Evolutionary conservation across 306 rosid species (phyloP), one percentile per base, ranked within the genome.

Genomic region (Ormosia emarginata): DNA sequence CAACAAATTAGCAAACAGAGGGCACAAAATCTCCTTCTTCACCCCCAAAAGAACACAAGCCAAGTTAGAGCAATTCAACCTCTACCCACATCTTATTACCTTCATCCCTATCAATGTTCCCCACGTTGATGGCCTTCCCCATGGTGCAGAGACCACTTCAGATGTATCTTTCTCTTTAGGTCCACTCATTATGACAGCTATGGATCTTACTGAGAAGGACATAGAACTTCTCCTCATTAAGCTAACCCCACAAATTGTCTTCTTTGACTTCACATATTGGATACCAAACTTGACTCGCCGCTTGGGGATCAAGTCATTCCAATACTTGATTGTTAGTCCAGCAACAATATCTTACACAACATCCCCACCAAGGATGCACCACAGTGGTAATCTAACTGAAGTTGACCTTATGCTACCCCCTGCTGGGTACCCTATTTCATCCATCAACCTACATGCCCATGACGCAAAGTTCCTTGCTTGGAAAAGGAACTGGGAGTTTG

Each of bases 191-290:
- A 58, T 58, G 66, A 82, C 88, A 0, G 86, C 86, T 6, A 72
- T 82, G 86, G 88, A 85, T 1, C 86, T 7, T 4, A 85, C 86
- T 0, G 6, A 85, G 3, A 57, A 69, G 0, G 56, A 82, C 2
- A 72, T 78, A 4, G 75, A 82, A 8, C 64, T 17, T 72, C 74
- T 77, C 2, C 86, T 86, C 11, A 17, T 1, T 0, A 12, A 78
- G 0, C 13, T 86, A 10, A 82, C 67, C 0, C 86, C 89, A 15
- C 70, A 86, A 0, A 59, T 86, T 5, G 74, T 82, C 46, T 73
- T 86, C 79, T 85, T 81, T n/a, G 89, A 86, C 39, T 82, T 73
- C 15, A 1, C 13, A 1, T 29, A 47, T 67, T 86, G 89, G 89
- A 6, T 86, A 12, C 86, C 86, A 3, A 86, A 67, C n/a, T 13